Evolutionary conservation across 805 yeast species (phyloP), one percentile per base, ranked within the genome.

Genomic region (Metschnikowia koreensis): DNA sequence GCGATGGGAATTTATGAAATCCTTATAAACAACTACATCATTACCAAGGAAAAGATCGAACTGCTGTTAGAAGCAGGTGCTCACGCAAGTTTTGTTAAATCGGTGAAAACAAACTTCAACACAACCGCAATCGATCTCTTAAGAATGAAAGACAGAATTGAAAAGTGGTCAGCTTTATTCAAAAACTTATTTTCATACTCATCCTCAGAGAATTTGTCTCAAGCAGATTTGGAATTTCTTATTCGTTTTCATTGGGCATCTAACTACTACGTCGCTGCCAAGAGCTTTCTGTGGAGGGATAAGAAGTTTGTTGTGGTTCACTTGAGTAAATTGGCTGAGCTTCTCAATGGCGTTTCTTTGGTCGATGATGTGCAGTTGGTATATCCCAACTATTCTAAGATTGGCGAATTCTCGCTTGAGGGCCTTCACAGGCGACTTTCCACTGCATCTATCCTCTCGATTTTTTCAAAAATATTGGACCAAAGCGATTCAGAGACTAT

Each of bases 361-460:
- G 40, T 44, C 1, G 41, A 38, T 5, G 40, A 49, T 0, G 38
- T 75, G 2, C 63, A 68, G 8, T 67, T 86, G 0, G 60, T 66
- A 0, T 82, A 80, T 64, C 75, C 82, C 1, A 90, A 91, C 62
- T 86, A 79, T 57, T 70, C 75, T 1, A 70, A 77, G 50, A 81
- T 92, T 13, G 85, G 89, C 1, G 69, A 75, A 1, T 66, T 92
- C 2, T 83, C 77, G 40, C 47, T 66, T 1, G 68, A 73, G 0
- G 73, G 80, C 6, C 75, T 89, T 8, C 75, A 75, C 36, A 73
- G 81, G 5, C 92, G 89, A 59, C 70, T 84, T 16, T 84, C 92
- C 1, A 88, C 89, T 46, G 74, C 88, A 12, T 81, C 83, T 28
- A 88, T 93, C 0, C 79, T 90, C 41, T 71, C 86, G 0, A 77